These are phyloP conservation scores for Fragaria vesca DNA, from an alignment of 306 rosid species.

Conservation along the genomic window DNA sequence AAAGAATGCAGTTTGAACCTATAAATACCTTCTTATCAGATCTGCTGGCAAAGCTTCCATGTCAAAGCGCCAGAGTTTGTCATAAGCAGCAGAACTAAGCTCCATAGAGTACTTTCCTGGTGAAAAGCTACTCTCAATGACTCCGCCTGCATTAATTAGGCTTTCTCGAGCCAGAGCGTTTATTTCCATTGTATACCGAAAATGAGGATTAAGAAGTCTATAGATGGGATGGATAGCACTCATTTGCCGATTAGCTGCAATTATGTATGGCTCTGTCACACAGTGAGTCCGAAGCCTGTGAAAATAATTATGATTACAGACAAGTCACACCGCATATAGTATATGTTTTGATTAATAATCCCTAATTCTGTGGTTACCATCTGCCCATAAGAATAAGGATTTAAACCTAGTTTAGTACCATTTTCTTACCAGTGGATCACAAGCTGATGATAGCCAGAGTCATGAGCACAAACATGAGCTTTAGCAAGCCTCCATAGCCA, in stretches of 20 bases:
- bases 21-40: conserved; percentile 34
- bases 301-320: neutral
- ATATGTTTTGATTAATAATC: too few relatives aligned
- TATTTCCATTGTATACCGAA: conserved; percentile 43
- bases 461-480: conserved; percentile 40
- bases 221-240: conserved; percentile 42
- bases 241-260: conserved; percentile 34
- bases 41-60: conserved; percentile 42
- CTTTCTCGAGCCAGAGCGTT: conserved; percentile 35
- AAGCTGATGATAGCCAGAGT: conserved; percentile 39
- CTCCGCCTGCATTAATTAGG: conserved; percentile 37
- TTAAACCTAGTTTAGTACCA: neutral
- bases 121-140: conserved; percentile 35
- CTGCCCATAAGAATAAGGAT: neutral
- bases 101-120: conserved; percentile 30
- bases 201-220: conserved; percentile 41
- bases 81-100: conserved; percentile 36
- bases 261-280: conserved; percentile 35
- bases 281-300: conserved; percentile 35
- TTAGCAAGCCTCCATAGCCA: conserved; percentile 47
- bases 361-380: neutral
- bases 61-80: conserved; percentile 39
- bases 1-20: neutral
- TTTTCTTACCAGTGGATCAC: conserved; percentile 30
- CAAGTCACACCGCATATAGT: neutral